A percentile compares a stretch with the other conserved stretches of the same genome.
Conservation (phyloP, 2,329 filamentous ascomycete species). For the Byssothecium circinans region DNA sequence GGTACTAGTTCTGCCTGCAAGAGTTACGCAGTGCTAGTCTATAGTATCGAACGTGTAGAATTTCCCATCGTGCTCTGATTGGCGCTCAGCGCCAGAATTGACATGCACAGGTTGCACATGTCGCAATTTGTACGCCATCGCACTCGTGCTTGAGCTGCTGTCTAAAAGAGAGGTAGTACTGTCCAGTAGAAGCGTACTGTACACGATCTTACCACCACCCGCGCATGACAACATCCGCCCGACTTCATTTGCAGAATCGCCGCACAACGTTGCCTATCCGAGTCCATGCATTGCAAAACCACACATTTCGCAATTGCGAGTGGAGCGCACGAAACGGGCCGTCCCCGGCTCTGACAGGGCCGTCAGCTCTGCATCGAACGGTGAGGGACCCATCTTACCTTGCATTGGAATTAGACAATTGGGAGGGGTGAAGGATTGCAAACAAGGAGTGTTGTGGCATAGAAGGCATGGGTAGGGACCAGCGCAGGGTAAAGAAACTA, state of each 20-base stretch:
- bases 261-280: neutral
- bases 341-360: neutral
- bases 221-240: neutral
- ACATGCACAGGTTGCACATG: neutral
- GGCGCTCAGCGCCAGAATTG: too few species aligned
- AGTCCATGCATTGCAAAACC: neutral
- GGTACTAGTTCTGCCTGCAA: neutral
- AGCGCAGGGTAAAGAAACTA: too few species aligned
- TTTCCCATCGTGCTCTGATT: too few species aligned
- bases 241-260: neutral
- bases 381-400: neutral
- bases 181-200: neutral
- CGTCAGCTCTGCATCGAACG: neutral
- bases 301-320: neutral
- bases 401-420: neutral
- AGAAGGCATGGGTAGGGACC: too few species aligned
- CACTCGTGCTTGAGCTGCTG: too few species aligned
- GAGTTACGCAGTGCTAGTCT: neutral
- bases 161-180: too few species aligned
- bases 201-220: neutral
- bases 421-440: neutral
- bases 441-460: neutral
- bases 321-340: slow-evolving; percentile 1
- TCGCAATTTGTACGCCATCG: neutral
- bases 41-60: neutral